Evolutionary conservation across 2,329 filamentous ascomycete species (phyloP).

Genomic region (Scedosporium dehoogii): DNA sequence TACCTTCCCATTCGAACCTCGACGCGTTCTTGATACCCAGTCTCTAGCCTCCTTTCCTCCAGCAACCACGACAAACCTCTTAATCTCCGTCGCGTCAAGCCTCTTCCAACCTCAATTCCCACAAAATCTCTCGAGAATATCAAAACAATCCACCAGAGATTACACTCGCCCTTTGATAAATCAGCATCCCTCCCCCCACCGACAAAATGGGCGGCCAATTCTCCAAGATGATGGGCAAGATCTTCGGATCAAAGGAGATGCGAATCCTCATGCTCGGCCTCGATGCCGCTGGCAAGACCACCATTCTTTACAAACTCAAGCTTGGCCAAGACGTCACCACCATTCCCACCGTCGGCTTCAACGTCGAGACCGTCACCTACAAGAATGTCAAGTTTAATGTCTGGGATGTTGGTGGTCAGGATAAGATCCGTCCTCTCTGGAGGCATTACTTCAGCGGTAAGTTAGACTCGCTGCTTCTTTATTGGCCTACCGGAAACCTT

Average conservation of each 20-base stretch:
- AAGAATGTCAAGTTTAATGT: conserved; percentile 99
- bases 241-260: conserved; percentile 99
- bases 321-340: conserved; percentile 96
- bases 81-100: background rate
- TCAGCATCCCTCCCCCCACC: conserved; percentile 9
- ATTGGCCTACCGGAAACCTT: background rate
- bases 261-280: conserved; percentile 95
- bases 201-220: conserved; percentile 80
- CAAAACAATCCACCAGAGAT: conserved; percentile 4
- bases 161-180: conserved; percentile 9
- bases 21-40: background rate
- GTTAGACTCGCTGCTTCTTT: conserved; percentile 14
- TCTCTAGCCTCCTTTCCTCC: background rate
- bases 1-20: background rate
- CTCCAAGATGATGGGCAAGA: conserved; percentile 95
- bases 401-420: conserved; percentile 97
- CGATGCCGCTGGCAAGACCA: conserved; percentile 97
- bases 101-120: background rate
- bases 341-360: conserved; percentile 97
- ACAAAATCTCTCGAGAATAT: background rate
- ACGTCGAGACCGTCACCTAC: conserved; percentile 97
- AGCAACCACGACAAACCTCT: background rate
- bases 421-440: conserved; percentile 97
- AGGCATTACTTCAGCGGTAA: conserved; percentile 87
- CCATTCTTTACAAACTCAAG: conserved; percentile 98